phyloP scores from a whole-genome alignment of 2,329 filamentous ascomycete species.

The Apiospora phragmitis region DNA sequence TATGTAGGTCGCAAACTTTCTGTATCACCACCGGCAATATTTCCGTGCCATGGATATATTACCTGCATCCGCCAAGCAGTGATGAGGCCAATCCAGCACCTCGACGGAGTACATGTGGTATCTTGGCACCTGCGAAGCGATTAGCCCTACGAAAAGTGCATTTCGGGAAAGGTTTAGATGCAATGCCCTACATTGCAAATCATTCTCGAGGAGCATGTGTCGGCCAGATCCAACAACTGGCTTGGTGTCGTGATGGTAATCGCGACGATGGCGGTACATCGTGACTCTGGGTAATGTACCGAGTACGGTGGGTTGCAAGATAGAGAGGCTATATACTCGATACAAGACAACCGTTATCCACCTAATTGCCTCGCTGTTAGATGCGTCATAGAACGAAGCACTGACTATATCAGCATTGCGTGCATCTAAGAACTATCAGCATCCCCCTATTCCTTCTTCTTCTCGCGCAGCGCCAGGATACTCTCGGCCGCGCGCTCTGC shows the following conservation, averaged over 20 bases:
- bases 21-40: neutral
- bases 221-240: neutral
- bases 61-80: neutral
- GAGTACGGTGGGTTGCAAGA: too few relatives aligned
- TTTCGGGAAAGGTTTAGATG: neutral
- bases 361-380: too few relatives aligned
- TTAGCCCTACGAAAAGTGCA: neutral
- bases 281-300: too few relatives aligned
- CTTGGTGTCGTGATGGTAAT: neutral
- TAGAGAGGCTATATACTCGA: too few relatives aligned
- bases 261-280: neutral
- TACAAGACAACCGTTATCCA: too few relatives aligned
- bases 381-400: too few relatives aligned
- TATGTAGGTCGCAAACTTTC: neutral
- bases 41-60: neutral
- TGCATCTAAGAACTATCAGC: too few relatives aligned
- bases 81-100: neutral
- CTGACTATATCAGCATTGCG: too few relatives aligned
- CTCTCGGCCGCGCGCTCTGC: conserved; percentile 38
- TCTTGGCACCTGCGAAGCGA: neutral
- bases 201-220: neutral
- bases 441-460: neutral
- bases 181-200: neutral
- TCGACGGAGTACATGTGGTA: neutral
- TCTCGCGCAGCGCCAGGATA: conserved; percentile 24